Evolutionary conservation across 192 early-diverging fungal genomes (phyloP), one percentile per base, ranked within the genome.

Genomic region (Coemansia aciculifera): DNA sequence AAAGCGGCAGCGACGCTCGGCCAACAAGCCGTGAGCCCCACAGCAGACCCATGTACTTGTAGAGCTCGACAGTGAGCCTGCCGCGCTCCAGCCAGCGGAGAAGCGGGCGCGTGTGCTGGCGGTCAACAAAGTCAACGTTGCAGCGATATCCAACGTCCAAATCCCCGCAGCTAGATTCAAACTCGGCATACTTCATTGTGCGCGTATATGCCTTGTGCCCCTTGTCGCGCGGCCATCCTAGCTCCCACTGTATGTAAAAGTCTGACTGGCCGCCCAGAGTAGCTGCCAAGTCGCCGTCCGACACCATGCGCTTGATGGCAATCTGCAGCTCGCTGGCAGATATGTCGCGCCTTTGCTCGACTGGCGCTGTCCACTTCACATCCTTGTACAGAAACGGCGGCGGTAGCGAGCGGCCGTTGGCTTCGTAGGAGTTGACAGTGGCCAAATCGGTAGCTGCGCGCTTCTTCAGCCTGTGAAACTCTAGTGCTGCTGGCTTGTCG

Each of bases 1-100:
- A 63, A 34, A 81, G 73, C 67, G 79, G 79, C 67, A 81, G n/a
- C 34, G 65, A 57, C 3, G 67, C 79, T 13, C 74, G 37, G 27
- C 74, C 79, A 54, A 81, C 59, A n/a, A 81, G 74, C 71, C 73
- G 79, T 40, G 79, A 76, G 24, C 79, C 79, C 79, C 79, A 81
- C 8, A 81, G 52, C 21, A 81, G 56, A 34, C 79, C 79, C 66
- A 60, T 57, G 62, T 81, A 81, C 67, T 76, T 75, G 74, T 81
- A 69, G 37, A 81, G 73, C 64, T 81, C 79, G 24, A 81, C 48
- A 9, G 39, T 48, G 21, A 81, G 71, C 60, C 60, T 68, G 34
- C 73, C 79, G 56, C 79, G 66, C 36, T 81, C 79, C 43, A 68
- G 64, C 79, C 79, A 81, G 1, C 79, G 62, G 64, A 60, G 34